Conservation (phyloP, 2,329 filamentous ascomycete species). For the Fusarium concolor region DNA sequence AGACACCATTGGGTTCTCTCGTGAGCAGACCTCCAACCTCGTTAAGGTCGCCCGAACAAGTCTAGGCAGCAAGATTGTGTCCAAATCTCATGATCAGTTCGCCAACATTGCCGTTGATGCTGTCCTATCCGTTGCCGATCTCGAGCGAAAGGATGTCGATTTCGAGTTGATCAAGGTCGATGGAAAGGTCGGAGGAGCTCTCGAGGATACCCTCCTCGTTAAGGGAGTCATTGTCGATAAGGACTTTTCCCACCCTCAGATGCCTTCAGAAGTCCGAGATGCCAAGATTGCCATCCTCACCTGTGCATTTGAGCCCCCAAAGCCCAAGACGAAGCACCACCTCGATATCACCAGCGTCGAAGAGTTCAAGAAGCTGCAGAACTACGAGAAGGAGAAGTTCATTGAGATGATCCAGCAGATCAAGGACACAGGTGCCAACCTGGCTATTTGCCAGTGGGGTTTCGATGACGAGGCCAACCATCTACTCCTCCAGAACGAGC, state of each 20-base stretch:
- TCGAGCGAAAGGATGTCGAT: conserved; percentile 96
- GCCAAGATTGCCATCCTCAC: conserved; percentile 98
- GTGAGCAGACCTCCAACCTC: conserved; percentile 83
- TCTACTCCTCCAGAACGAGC: conserved; percentile 91
- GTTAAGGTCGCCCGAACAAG: conserved; percentile 96
- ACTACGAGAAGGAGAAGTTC: conserved; percentile 96
- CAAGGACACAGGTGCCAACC: conserved; percentile 95
- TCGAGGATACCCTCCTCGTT: conserved; percentile 94
- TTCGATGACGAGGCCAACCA: conserved; percentile 99
- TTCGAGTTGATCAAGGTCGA: conserved; percentile 99
- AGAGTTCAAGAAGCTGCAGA: conserved; percentile 98
- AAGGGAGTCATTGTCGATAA: conserved; percentile 99
- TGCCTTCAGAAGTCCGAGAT: conserved; percentile 94
- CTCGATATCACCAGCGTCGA: conserved; percentile 97
- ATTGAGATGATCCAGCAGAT: conserved; percentile 98
- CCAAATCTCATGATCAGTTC: conserved; percentile 98
- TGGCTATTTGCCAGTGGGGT: conserved; percentile 99
- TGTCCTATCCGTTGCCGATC: conserved; percentile 93
- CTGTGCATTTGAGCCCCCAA: conserved; percentile 97
- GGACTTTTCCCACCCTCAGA: conserved; percentile 99
- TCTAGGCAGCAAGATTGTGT: conserved; percentile 98
- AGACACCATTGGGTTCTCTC: conserved; percentile 88
- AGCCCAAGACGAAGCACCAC: conserved; percentile 99
- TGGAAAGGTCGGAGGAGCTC: conserved; percentile 92
- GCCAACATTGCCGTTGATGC: conserved; percentile 97